phyloP scores from a whole-genome alignment of 1,284 basidiomycete species.

The Agaricales sp. region DNA sequence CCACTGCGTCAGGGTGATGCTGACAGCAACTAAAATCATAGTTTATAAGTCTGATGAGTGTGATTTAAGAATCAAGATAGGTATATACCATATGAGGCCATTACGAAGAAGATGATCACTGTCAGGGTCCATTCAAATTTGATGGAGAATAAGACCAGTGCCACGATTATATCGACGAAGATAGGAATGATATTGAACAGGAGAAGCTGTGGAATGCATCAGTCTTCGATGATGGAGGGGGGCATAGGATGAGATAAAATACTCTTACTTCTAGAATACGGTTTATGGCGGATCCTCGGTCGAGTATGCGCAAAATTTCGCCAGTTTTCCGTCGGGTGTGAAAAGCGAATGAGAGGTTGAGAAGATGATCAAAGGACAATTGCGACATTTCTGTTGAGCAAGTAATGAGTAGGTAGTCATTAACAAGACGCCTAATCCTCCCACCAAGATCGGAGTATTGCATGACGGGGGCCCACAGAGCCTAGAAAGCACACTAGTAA shows the following conservation, averaged over 20 bases:
- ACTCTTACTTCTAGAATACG: slow-evolving; percentile 67
- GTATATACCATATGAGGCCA: slow-evolving; percentile 61
- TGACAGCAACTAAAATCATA: slow-evolving; percentile 57
- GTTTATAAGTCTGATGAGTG: slow-evolving; percentile 12
- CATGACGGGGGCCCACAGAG: slow-evolving; percentile 77
- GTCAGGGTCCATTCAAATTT: slow-evolving; percentile 64
- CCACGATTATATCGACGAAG: slow-evolving; percentile 67
- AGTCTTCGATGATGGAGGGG: background rate
- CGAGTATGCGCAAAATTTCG: slow-evolving; percentile 78
- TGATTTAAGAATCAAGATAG: background rate
- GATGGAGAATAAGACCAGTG: slow-evolving; percentile 54
- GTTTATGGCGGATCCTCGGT: slow-evolving; percentile 86
- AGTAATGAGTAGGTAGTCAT: slow-evolving; percentile 8
- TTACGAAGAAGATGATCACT: slow-evolving; percentile 63
- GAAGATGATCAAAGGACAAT: slow-evolving; percentile 68
- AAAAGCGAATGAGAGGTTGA: slow-evolving; percentile 81
- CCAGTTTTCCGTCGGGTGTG: slow-evolving; percentile 71
- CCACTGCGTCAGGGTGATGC: slow-evolving; percentile 60
- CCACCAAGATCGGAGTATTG: slow-evolving; percentile 69
- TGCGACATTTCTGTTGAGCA: slow-evolving; percentile 61
- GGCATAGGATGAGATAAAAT: slow-evolving; percentile 16
- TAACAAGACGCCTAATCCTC: slow-evolving; percentile 11
- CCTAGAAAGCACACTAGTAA: slow-evolving; percentile 24
- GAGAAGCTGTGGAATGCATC: slow-evolving; percentile 33
- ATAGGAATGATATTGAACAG: slow-evolving; percentile 77